phyloP scores from a whole-genome alignment of 2,329 filamentous ascomycete species.

The Ascochyta koolunga region DNA sequence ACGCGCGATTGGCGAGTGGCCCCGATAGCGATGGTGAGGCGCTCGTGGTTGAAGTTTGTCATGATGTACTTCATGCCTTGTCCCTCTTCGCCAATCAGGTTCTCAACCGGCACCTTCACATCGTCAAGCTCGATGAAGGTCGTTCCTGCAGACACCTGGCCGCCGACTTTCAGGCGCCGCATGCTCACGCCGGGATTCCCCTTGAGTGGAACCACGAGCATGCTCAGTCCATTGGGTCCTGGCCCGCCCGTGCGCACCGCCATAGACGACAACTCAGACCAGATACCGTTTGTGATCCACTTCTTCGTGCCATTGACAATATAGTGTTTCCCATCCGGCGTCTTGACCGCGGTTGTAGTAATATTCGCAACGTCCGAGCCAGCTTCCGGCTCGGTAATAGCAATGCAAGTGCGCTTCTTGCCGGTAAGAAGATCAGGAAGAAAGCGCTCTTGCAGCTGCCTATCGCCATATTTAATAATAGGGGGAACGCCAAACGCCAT shows the following conservation, averaged over 20 bases:
- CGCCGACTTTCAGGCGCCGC: constrained; percentile 70
- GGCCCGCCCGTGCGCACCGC: constrained; percentile 74
- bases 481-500: constrained; percentile 76
- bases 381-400: constrained; percentile 78
- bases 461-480: constrained; percentile 70
- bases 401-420: constrained; percentile 72
- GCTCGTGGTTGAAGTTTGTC: constrained; percentile 83
- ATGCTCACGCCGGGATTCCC: constrained; percentile 69
- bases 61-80: constrained; percentile 76
- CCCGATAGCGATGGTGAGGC: constrained; percentile 69
- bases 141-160: constrained; percentile 69
- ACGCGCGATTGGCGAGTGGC: constrained; percentile 68
- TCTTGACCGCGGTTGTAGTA: constrained; percentile 68
- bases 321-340: constrained; percentile 68
- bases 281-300: constrained; percentile 68
- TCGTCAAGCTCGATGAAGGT: constrained; percentile 80
- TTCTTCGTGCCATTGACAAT: constrained; percentile 79
- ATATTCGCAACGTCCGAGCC: constrained; percentile 78
- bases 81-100: constrained; percentile 73
- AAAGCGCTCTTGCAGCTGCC: constrained; percentile 69
- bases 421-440: constrained; percentile 72
- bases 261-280: constrained; percentile 71
- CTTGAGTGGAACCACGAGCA: constrained; percentile 75
- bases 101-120: constrained; percentile 72
- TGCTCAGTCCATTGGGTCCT: constrained; percentile 66